phyloP scores from a whole-genome alignment of 345 rosid species.

The Ailanthus altissimus region DNA sequence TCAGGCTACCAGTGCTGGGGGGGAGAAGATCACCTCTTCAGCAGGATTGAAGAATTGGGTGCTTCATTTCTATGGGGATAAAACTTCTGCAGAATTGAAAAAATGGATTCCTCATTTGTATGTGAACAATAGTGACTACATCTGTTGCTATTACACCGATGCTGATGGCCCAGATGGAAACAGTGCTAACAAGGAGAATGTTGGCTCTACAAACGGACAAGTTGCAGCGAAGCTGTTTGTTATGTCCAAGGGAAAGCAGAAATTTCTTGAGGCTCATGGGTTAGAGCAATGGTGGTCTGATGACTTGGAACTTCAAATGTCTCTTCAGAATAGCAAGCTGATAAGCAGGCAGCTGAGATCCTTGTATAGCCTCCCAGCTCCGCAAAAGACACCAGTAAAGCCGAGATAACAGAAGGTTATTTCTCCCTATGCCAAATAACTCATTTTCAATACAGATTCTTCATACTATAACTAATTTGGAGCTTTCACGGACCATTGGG shows the following conservation, averaged over 20 bases:
- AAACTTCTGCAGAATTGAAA: slow-evolving; percentile 41
- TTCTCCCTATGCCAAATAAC: slow-evolving; percentile 25
- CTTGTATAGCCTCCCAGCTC: slow-evolving; percentile 55
- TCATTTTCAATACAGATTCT: slow-evolving; percentile 21
- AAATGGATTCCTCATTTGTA: slow-evolving; percentile 93
- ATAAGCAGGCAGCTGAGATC: slow-evolving; percentile 90
- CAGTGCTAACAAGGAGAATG: slow-evolving; percentile 54
- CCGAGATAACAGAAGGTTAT: slow-evolving; percentile 8
- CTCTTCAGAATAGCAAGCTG: slow-evolving; percentile 70
- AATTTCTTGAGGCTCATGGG: slow-evolving; percentile 91
- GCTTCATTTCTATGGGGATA: slow-evolving; percentile 45
- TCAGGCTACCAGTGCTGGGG: slow-evolving; percentile 20
- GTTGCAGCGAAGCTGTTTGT: slow-evolving; percentile 87
- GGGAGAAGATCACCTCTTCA: slow-evolving; percentile 25
- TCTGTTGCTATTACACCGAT: slow-evolving; percentile 75
- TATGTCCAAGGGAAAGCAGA: slow-evolving; percentile 90
- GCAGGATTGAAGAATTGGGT: slow-evolving; percentile 68
- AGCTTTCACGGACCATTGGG: background rate
- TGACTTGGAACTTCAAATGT: slow-evolving; percentile 68
- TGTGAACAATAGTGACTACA: slow-evolving; percentile 87
- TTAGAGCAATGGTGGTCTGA: slow-evolving; percentile 99
- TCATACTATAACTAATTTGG: background rate
- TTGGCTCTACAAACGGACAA: slow-evolving; percentile 35
- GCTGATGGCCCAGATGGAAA: slow-evolving; percentile 45
- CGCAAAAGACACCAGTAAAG: slow-evolving; percentile 29